These are phyloP conservation scores for Fusarium sp. DNA, from an alignment of 2,329 filamentous ascomycete species.

Conservation along the genomic window DNA sequence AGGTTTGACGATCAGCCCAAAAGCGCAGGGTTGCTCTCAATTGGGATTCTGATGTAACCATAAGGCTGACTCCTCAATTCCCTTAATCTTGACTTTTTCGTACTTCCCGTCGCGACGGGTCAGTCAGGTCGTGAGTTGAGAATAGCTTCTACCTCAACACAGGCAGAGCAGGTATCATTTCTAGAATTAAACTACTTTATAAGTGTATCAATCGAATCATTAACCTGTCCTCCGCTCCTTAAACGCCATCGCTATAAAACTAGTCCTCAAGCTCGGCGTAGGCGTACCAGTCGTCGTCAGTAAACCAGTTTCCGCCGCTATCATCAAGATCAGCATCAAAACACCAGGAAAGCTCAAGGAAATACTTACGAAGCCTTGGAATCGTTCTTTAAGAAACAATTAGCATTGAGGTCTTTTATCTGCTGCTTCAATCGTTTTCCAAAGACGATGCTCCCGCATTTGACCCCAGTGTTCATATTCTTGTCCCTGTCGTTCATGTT, in stretches of 20 bases:
- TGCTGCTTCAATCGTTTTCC: constrained; percentile 15
- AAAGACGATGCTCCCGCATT: constrained; percentile 28
- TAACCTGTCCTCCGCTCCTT: not conserved
- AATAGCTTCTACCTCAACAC: not conserved
- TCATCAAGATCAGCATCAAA: not conserved
- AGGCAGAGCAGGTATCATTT: constrained; percentile 4
- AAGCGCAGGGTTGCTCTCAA: not conserved
- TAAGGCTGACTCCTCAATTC: not conserved
- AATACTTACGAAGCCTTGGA: not conserved
- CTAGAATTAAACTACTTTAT: not conserved
- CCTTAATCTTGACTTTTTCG: not conserved
- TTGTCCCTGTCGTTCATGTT: constrained; percentile 24
- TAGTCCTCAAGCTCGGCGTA: constrained; percentile 23
- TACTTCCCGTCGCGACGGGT: not conserved
- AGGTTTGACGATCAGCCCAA: not conserved
- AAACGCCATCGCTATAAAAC: not conserved
- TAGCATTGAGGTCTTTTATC: not conserved
- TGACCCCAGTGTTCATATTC: not conserved
- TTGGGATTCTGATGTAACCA: not conserved
- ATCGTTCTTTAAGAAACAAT: constrained; percentile 33
- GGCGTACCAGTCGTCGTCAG: constrained; percentile 22
- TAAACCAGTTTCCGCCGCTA: constrained; percentile 20
- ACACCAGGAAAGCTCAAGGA: too few relatives aligned
- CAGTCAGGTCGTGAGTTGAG: not conserved
- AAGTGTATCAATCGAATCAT: not conserved